These are phyloP conservation scores for Tolypocladium cylindrosporum DNA, from an alignment of 2,329 filamentous ascomycete genomes.

Conservation along the genomic window DNA sequence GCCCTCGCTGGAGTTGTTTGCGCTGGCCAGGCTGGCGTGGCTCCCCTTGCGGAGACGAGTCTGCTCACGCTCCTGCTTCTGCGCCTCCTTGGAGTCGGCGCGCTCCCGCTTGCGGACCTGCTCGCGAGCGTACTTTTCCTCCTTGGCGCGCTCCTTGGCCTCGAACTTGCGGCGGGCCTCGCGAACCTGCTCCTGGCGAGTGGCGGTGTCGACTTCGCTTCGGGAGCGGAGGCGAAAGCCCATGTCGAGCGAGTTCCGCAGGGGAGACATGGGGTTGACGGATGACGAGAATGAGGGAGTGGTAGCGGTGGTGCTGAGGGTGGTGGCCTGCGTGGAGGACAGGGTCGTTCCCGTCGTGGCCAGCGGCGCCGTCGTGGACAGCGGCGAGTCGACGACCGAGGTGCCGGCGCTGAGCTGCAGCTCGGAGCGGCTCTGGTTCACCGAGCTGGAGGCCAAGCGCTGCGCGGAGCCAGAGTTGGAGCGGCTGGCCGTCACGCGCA, in stretches of 20 bases:
- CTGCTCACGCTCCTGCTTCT: conserved; percentile 37
- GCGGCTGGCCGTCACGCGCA: conserved; percentile 15
- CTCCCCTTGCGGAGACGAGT: conserved; percentile 30
- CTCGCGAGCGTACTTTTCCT: conserved; percentile 52
- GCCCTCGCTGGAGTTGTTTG: conserved; percentile 18
- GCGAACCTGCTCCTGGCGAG: conserved; percentile 46
- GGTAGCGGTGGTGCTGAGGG: conserved; percentile 1
- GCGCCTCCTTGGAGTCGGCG: conserved; percentile 45
- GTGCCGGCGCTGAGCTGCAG: conserved; percentile 26
- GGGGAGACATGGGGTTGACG: conserved; percentile 33
- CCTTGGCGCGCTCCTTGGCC: conserved; percentile 50
- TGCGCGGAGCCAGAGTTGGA: conserved; percentile 16
- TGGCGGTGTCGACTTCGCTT: conserved; percentile 46
- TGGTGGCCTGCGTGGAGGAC: conserved; percentile 13
- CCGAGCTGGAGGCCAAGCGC: conserved; percentile 29
- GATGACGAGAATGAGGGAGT: conserved; percentile 14
- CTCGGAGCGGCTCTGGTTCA: conserved; percentile 35
- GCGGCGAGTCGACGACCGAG: conserved; percentile 24
- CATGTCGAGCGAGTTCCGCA: conserved; percentile 50
- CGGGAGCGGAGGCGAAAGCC: conserved; percentile 50
- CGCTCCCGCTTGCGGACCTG: conserved; percentile 49
- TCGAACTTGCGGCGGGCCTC: conserved; percentile 54
- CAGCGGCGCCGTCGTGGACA: conserved; percentile 16
- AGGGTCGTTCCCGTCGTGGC: conserved; percentile 15
- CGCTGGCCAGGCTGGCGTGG: conserved; percentile 20